phyloP scores from a whole-genome alignment of 106 monocot genomes.

The Ottelia alismoides region DNA sequence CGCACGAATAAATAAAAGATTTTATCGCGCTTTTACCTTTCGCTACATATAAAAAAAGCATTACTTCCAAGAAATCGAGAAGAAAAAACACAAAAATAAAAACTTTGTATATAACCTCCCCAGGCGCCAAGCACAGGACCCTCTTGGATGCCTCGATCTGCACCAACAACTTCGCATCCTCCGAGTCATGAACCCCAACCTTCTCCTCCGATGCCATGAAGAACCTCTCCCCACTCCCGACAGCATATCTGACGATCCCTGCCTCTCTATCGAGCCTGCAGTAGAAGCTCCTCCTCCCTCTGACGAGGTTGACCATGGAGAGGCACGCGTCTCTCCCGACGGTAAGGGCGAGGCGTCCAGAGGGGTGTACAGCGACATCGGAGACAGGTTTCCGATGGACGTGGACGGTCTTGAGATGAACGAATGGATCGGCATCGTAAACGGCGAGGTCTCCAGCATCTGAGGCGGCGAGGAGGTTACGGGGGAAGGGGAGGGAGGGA shows the following conservation, averaged over 20 bases:
- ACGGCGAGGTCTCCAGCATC: constrained; percentile 53
- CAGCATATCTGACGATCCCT: constrained; percentile 31
- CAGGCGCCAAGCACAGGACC: constrained; percentile 41
- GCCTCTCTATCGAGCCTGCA: constrained; percentile 57
- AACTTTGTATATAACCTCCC: too few species aligned
- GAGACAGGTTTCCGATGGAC: constrained; percentile 19
- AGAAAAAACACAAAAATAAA: too few species aligned
- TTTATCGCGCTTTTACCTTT: too few species aligned
- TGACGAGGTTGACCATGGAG: constrained; percentile 64
- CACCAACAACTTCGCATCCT: constrained; percentile 50
- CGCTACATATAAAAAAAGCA: too few species aligned
- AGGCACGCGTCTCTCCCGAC: constrained; percentile 52
- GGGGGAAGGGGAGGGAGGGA: too few species aligned
- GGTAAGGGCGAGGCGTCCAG: constrained; percentile 55
- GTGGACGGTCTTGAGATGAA: constrained; percentile 38
- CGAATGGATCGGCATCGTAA: constrained; percentile 73
- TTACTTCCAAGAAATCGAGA: too few species aligned
- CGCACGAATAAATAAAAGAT: too few species aligned
- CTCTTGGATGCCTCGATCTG: constrained; percentile 34
- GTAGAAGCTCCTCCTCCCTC: constrained; percentile 56
- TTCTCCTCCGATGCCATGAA: constrained; percentile 44
- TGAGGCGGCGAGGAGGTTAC: constrained; percentile 58
- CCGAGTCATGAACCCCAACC: constrained; percentile 49
- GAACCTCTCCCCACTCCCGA: constrained; percentile 33
- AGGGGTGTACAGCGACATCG: constrained; percentile 58